A percentile compares a stretch with the other conserved stretches of the same genome.
Evolutionary conservation across 106 monocot species (phyloP).

Genomic region (Iris macrosiphon): DNA sequence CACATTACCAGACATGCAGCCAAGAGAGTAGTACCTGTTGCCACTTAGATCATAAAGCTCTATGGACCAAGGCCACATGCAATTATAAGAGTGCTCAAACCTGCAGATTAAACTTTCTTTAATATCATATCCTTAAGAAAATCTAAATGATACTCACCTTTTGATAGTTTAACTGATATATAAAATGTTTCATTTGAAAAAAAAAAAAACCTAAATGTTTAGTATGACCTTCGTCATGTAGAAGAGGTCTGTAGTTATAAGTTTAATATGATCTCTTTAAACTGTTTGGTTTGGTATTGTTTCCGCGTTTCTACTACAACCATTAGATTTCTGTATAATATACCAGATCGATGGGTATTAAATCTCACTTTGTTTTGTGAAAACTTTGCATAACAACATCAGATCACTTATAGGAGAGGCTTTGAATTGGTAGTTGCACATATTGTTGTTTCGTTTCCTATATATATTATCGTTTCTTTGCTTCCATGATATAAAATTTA

Average conservation of each 20-base stretch:
- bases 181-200: background rate
- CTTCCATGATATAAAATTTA: no score
- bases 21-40: background rate
- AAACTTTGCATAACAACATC: no score
- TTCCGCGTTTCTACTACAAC: background rate
- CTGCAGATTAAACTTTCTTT: no score
- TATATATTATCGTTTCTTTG: no score
- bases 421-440: background rate
- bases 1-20: no score
- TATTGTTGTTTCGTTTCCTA: background rate
- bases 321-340: background rate
- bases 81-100: slow-evolving; percentile 1
- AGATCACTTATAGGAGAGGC: background rate
- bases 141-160: no score
- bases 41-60: background rate
- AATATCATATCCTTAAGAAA: background rate
- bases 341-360: background rate
- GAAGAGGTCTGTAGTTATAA: background rate
- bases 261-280: no score
- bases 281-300: no score
- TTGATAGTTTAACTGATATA: background rate
- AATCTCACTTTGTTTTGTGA: background rate
- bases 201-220: no score
- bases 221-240: background rate
- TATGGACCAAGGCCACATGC: no score